Evolutionary conservation across 2,329 filamentous ascomycete genomes (phyloP), one percentile per base, ranked within the genome.

Genomic region (Aspergillus calidoustus): DNA sequence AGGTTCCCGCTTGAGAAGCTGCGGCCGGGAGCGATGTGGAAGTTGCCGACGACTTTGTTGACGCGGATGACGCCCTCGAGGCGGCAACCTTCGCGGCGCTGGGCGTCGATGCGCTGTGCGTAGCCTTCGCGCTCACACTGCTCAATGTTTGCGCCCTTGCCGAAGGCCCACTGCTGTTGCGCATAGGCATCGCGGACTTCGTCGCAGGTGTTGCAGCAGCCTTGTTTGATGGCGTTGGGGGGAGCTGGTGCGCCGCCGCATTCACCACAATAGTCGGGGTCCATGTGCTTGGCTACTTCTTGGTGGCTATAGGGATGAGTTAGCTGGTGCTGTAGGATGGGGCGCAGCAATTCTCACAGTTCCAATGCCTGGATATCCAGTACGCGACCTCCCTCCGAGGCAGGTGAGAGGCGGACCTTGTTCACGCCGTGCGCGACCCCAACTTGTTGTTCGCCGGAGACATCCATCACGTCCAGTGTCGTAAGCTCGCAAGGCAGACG

Each of bases 41-140:
- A 99, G 82, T 99, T 99, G 60, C 95, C 95, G 58, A 99, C 86
- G 28, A 99, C 95, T 81, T 99, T 99, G 85, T 99, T 99, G 68
- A 99, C 96, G 52, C 92, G 91, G 69, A 99, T 86, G 44, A 88
- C 87, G 62, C 95, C 95, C 77, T 97, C 93, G 66, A 99, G 91
- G 54, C 95, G 91, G 80, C 95, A 99, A 62, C 95, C 95, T 80
- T 99, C 96, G 55, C 89, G 86, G 60, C 93, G 87, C 81, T 98
- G 94, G 65, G 87, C 88, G 74, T 96, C 92, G 62, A 99, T 84
- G 70, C 89, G 90, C 79, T 97, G 91, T 64, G 87, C 87, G 78
- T 98, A 99, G 76, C 97, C 93, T 80, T 99, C 95, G 64, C 93
- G 89, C 77, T 91, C 87, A 80, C 95, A 99, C 81, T 99, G 95